Conservation (phyloP, 371 early-diverging fungal genomes). For the Gilbertella persicaria region DNA sequence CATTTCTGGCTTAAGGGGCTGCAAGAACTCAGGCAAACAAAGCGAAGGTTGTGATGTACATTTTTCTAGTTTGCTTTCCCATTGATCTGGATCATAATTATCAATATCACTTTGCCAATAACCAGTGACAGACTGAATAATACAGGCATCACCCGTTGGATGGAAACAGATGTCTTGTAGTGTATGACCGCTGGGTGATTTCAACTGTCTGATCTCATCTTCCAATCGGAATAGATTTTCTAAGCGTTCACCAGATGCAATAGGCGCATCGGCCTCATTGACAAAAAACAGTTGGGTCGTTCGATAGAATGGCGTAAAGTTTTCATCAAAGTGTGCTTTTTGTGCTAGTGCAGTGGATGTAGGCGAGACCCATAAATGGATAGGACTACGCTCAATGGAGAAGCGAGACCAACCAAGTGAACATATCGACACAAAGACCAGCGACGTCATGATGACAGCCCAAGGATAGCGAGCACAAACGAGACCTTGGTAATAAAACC, state of each 20-base stretch:
- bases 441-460: conserved; percentile 49
- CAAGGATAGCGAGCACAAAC: conserved; percentile 66
- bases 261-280: conserved; percentile 38
- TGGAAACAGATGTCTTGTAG: conserved; percentile 72
- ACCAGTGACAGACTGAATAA: conserved; percentile 73
- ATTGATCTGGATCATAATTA: conserved; percentile 49
- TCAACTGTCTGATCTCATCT: conserved; percentile 46
- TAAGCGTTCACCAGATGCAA: conserved; percentile 53
- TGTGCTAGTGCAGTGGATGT: conserved; percentile 59
- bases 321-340: conserved; percentile 69
- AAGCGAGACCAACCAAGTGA: conserved; percentile 64
- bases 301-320: conserved; percentile 77
- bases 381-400: conserved; percentile 64
- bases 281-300: conserved; percentile 72
- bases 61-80: conserved; percentile 45
- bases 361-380: conserved; percentile 75
- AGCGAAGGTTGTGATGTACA: conserved; percentile 59
- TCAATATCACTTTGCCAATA: conserved; percentile 68
- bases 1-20: conserved; percentile 72
- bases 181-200: conserved; percentile 36
- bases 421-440: conserved; percentile 50
- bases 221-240: conserved; percentile 58
- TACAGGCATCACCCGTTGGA: conserved; percentile 68
- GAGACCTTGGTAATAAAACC: conserved; percentile 71
- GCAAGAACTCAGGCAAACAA: conserved; percentile 68